phyloP scores from a whole-genome alignment of 1,284 basidiomycete genomes.

The Ustilago esculenta region DNA sequence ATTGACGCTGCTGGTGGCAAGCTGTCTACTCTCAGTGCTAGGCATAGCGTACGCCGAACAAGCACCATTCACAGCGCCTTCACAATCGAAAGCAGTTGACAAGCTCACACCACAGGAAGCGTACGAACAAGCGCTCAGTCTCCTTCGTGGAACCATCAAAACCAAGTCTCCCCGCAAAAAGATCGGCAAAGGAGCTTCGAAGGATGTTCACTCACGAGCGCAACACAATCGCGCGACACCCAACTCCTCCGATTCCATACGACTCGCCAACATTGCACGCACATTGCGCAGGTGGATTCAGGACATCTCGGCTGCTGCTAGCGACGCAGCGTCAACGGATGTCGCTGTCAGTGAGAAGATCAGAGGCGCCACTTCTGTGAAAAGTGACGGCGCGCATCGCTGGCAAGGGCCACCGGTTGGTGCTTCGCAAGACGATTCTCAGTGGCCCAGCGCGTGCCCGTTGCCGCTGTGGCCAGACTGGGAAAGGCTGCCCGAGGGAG shows the following conservation, averaged over 20 bases:
- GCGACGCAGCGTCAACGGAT: conserved; percentile 6
- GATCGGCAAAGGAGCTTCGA: conserved; percentile 1
- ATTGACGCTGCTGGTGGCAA: conserved; percentile 18
- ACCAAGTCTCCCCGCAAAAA: conserved; percentile 17
- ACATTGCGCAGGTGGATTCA: conserved; percentile 9
- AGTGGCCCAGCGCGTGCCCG: conserved; percentile 38
- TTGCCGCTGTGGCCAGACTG: conserved; percentile 57
- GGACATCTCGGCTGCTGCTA: conserved; percentile 10
- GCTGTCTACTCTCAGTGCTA: conserved; percentile 22
- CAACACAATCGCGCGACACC: conserved; percentile 1
- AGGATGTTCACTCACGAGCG: not conserved
- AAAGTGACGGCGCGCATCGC: conserved; percentile 17
- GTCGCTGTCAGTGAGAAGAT: conserved; percentile 4
- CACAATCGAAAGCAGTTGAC: conserved; percentile 2
- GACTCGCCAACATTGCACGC: not conserved
- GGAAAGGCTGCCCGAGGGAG: conserved; percentile 39
- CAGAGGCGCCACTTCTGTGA: conserved; percentile 5
- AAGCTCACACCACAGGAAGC: conserved; percentile 28
- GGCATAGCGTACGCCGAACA: conserved; percentile 16
- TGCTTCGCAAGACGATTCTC: conserved; percentile 25
- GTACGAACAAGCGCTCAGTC: conserved; percentile 46
- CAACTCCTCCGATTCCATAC: not conserved
- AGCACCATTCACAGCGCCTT: conserved; percentile 1
- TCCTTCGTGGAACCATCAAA: conserved; percentile 44
- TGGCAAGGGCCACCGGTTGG: conserved; percentile 41